A percentile compares a stretch with the other conserved stretches of the same genome.
These are phyloP conservation scores for Globisporangium recalcitrans DNA, from an alignment of 352 stramenopile species.

Conservation along the genomic window DNA sequence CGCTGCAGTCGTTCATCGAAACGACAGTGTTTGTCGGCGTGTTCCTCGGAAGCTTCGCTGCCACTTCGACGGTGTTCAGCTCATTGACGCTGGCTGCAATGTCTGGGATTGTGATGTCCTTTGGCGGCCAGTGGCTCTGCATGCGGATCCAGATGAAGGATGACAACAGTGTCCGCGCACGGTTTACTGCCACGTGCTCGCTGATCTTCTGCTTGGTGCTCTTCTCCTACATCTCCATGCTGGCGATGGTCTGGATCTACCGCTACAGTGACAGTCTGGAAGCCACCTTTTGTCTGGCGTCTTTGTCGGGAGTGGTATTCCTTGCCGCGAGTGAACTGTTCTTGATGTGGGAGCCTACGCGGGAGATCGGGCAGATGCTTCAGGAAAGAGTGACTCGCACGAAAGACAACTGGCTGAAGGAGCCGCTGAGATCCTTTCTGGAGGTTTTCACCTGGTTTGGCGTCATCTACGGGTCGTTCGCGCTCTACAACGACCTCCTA, in stretches of 20 bases:
- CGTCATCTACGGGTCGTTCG: slow-evolving; percentile 75
- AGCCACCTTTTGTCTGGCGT: slow-evolving; percentile 76
- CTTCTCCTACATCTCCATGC: slow-evolving; percentile 61
- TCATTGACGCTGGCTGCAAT: slow-evolving; percentile 66
- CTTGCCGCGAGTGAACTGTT: slow-evolving; percentile 76
- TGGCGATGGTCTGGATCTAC: slow-evolving; percentile 78
- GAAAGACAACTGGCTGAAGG: slow-evolving; percentile 66
- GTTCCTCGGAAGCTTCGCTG: slow-evolving; percentile 68
- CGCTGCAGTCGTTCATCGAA: slow-evolving; percentile 75
- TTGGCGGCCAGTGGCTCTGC: slow-evolving; percentile 66
- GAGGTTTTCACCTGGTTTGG: slow-evolving; percentile 81
- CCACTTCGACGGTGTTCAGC: slow-evolving; percentile 67
- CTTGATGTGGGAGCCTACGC: slow-evolving; percentile 75
- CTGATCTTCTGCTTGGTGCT: slow-evolving; percentile 71
- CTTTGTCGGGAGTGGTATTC: slow-evolving; percentile 74
- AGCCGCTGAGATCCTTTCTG: slow-evolving; percentile 76
- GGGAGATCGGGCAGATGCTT: slow-evolving; percentile 64
- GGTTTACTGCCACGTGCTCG: slow-evolving; percentile 67
- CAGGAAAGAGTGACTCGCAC: slow-evolving; percentile 75
- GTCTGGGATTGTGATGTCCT: slow-evolving; percentile 70
- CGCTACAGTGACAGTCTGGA: slow-evolving; percentile 84
- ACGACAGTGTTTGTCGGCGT: slow-evolving; percentile 61
- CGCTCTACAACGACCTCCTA: slow-evolving; percentile 76
- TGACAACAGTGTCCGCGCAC: slow-evolving; percentile 41
- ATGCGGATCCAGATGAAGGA: slow-evolving; percentile 55